Evolutionary conservation across 2,329 filamentous ascomycete species (phyloP).

Genomic region (Pyrenochaeta sp.): DNA sequence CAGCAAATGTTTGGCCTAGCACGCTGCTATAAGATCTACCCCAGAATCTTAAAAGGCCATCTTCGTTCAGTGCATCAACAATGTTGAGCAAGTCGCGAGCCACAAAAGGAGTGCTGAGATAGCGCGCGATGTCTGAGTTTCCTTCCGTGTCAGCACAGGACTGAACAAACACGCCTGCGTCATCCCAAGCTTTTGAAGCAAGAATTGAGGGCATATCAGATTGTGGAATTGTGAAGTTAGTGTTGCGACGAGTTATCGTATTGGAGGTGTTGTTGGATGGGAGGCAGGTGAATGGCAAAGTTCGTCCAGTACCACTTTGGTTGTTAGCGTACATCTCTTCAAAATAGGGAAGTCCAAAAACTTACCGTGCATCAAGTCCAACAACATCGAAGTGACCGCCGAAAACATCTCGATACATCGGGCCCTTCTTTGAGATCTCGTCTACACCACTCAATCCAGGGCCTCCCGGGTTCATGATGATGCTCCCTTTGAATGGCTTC

Average conservation of each 20-base stretch:
- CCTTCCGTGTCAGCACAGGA: conserved; percentile 17
- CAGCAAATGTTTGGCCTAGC: conserved; percentile 56
- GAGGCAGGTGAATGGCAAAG: conserved; percentile 18
- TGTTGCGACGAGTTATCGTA: conserved; percentile 9
- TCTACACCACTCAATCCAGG: conserved; percentile 32
- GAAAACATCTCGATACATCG: conserved; percentile 4
- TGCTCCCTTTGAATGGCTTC: conserved; percentile 39
- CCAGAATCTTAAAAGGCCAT: conserved; percentile 35
- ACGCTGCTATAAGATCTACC: conserved; percentile 57
- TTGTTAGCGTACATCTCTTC: background rate
- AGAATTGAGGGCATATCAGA: conserved; percentile 12
- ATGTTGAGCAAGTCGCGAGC: conserved; percentile 27
- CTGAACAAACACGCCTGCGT: conserved; percentile 11
- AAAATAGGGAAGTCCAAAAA: background rate
- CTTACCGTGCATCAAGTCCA: conserved; percentile 19
- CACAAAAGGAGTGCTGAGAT: conserved; percentile 21
- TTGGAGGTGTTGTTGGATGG: conserved; percentile 9
- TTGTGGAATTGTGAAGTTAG: conserved; percentile 19
- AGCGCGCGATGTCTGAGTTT: conserved; percentile 19
- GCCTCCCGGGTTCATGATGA: conserved; percentile 47
- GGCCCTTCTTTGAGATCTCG: conserved; percentile 5
- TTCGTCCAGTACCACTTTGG: conserved; percentile 22
- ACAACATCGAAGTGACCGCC: conserved; percentile 20
- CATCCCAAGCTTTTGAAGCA: conserved; percentile 14
- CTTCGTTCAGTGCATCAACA: conserved; percentile 26